Base-by-base conservation (phyloP, 1,139 yeast genomes). In the Zygosaccharomyces sapae region DNA sequence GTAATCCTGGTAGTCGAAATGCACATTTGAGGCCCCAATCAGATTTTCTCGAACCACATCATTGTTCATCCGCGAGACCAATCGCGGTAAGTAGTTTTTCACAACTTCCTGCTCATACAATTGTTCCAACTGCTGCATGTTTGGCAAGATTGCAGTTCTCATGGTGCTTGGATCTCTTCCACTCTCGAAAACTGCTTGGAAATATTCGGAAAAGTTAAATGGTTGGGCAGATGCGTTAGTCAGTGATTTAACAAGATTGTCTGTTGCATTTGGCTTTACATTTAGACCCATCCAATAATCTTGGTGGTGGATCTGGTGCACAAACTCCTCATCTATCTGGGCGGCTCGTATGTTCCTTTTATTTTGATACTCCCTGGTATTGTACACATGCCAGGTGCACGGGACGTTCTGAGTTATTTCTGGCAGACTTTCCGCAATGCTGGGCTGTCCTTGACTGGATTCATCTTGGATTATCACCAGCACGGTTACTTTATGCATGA, bases 231-330 rank as follows among this genome's bases (percentile, higher is more conserved):
- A 57, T 12, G 57, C 60, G 12, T 52, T 54, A 2, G 59, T 55
- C 40, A 77, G 56, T 2, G 76, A 70, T 5, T 66, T 53, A 41
- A 64, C 65, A 12, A 79, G 55, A n/a, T 58, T 49, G 22, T 55
- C 54, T 2, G 85, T 76, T 1, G 77, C 70, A 49, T 75, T 74
- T 33, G 75, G 69, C 19, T 57, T 59, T 22, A 80, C 72, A 51
- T 77, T 75, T 24, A 79, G 56, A 0, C 77, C 75, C 35, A 71
- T 70, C 86, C 86, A 82, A 57, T 71, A 79, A 31, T 74, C 59
- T 61, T 77, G 76, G 44, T 71, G 72, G 55, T 73, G 76, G 3
- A 81, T 70, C 46, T 67, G 59, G 9, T 69, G 56, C n/a, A 59
- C 39, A 10, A 74, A 58, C 47, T 74, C 72, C 10, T 67, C 68